Conservation (phyloP, 768 basidiomycete genomes). For the Mycena rebaudengoi region DNA sequence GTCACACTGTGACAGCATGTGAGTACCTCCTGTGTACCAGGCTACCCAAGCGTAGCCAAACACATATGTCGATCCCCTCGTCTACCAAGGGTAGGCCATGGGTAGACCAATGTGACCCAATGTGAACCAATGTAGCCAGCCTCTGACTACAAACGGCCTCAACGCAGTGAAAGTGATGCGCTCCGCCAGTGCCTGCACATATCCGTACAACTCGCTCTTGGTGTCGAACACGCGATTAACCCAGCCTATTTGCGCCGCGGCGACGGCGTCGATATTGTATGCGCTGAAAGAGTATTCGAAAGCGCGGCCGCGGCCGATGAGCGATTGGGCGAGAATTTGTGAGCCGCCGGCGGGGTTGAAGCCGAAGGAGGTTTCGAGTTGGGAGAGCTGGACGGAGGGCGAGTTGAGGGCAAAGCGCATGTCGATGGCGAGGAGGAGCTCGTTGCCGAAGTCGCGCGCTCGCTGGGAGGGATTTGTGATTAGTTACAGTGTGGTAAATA, state of each 20-base stretch:
- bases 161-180: neutral
- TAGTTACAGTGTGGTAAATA: too few relatives aligned
- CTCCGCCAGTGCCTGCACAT: neutral
- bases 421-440: neutral
- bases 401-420: neutral
- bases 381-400: neutral
- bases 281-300: neutral
- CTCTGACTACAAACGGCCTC: too few relatives aligned
- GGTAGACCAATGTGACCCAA: too few relatives aligned
- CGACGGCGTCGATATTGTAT: neutral
- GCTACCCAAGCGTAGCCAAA: too few relatives aligned
- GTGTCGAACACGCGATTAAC: neutral
- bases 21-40: too few relatives aligned
- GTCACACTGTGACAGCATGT: too few relatives aligned
- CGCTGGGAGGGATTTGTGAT: too few relatives aligned
- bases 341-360: neutral
- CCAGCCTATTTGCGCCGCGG: slow-evolving; percentile 1
- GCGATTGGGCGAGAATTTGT: neutral
- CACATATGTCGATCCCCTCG: too few relatives aligned
- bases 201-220: neutral
- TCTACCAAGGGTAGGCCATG: too few relatives aligned
- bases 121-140: too few relatives aligned
- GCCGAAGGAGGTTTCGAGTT: neutral
- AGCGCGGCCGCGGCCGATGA: neutral
- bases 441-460: neutral